Conservation (phyloP, 148 eudicot species). For the Simmondsia chinensis region DNA sequence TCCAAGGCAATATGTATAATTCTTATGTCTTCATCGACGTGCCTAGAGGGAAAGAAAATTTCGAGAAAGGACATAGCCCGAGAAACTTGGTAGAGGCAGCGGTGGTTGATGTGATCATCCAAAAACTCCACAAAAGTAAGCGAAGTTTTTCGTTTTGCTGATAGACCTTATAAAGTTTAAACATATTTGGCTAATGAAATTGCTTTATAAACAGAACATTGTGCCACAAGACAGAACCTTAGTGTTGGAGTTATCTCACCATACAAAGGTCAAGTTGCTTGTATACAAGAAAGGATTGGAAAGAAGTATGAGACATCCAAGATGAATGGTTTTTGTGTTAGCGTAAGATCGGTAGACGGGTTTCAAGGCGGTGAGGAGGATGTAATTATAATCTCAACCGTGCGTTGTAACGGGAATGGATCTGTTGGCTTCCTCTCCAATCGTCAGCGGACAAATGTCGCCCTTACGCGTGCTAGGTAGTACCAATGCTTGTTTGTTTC, state of each 20-base stretch:
- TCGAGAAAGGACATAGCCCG: constrained; percentile 19
- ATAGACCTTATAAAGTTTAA: too few species aligned
- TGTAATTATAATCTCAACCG: constrained; percentile 52
- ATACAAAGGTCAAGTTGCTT: constrained; percentile 48
- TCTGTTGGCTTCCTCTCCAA: constrained; percentile 45
- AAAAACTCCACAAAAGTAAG: constrained; percentile 29
- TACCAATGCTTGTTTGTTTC: too few species aligned
- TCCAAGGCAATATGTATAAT: constrained; percentile 22
- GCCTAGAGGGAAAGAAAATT: constrained; percentile 18
- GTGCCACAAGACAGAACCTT: constrained; percentile 17
- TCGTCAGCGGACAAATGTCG: constrained; percentile 50
- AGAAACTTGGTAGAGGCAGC: constrained; percentile 39
- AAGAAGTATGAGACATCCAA: constrained; percentile 11
- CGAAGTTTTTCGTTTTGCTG: neutral
- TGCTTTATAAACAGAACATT: too few species aligned
- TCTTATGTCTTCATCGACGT: constrained; percentile 43
- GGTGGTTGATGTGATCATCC: constrained; percentile 27
- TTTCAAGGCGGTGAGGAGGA: constrained; percentile 76
- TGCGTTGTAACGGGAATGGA: constrained; percentile 39
- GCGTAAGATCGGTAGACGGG: constrained; percentile 51
- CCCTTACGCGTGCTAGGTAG: constrained; percentile 68
- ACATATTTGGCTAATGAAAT: too few species aligned
- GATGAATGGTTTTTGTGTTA: constrained; percentile 21
- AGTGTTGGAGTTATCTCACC: constrained; percentile 55
- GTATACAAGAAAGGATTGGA: constrained; percentile 28